These are phyloP conservation scores for Blastomyces parvus DNA, from an alignment of 2,329 filamentous ascomycete genomes.

Conservation along the genomic window DNA sequence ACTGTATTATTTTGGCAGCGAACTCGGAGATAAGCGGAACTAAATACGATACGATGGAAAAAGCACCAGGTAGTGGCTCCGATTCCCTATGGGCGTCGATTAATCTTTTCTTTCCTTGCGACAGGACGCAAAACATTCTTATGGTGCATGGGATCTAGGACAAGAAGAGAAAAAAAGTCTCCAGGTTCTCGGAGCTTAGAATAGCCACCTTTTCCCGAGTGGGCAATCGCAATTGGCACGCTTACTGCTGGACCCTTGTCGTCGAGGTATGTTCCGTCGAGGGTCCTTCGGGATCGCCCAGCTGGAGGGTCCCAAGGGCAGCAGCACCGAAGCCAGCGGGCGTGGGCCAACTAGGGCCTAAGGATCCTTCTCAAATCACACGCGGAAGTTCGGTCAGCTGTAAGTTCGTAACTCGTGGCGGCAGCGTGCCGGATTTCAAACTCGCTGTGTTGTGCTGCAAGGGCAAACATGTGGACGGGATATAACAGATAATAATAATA, in stretches of 20 bases:
- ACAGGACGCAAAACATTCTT: too few species aligned
- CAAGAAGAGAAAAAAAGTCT: not conserved
- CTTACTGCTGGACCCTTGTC: not conserved
- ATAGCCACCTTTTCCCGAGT: not conserved
- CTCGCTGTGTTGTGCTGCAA: not conserved
- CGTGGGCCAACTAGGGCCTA: not conserved
- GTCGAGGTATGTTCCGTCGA: not conserved
- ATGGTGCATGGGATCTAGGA: not conserved
- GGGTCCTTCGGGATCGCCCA: conserved; percentile 1
- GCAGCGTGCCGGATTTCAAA: not conserved
- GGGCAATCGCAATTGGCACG: conserved; percentile 4
- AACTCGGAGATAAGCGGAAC: not conserved
- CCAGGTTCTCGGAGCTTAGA: not conserved
- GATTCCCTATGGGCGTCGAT: not conserved
- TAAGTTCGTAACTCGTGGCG: not conserved
- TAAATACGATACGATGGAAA: not conserved
- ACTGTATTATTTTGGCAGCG: not conserved
- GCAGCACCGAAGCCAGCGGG: not conserved
- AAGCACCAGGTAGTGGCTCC: not conserved
- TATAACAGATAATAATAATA: not conserved
- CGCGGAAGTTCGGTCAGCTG: not conserved
- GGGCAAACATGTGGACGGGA: not conserved
- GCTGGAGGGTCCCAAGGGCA: not conserved
- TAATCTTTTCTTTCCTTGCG: too few species aligned
- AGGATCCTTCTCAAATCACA: not conserved